Base-by-base conservation (phyloP, 2,329 filamentous ascomycete species). In the Sporothrix inflata region DNA sequence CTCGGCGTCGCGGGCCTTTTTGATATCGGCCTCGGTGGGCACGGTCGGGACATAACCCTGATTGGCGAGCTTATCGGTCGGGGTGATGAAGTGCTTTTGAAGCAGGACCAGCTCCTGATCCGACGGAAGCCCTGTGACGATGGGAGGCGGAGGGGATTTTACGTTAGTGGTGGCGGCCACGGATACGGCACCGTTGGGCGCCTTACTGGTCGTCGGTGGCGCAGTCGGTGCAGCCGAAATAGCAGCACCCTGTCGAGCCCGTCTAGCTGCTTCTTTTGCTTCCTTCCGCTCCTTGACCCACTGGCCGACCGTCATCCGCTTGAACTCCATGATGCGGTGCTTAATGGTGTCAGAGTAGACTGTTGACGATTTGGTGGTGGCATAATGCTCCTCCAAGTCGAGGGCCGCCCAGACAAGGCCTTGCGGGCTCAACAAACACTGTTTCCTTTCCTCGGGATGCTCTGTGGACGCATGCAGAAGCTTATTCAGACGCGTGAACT, bases 331-430 rank as follows among this genome's bases (percentile, higher is more conserved):
- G 73, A 98, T 91, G 45, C 90, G 90, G 75, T 94, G 92, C 78
- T 94, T 97, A 79, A 98, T 89, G 34, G 94, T 84, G 77, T 97
- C 97, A 8, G 87, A 84, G 78, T 99, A 99, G 38, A 98, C 89
- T 5, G 51, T 27, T 0, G 86, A 81, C 1, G 86, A 82, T 73
- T 91, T 91, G 19, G 90, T 89, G 14, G 84, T 85, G 0, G 94
- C 94, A 8, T 89, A 83, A 47, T 88, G 88, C 79, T 97, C 90
- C 81, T 99, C 97, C 73, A 94, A 89, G 75, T 95, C 91, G 1
- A 95, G 83, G 0, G 89, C 88, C 74, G 89, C 84, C 75, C 86
- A 88, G 74, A 94, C 91, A 27, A 94, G 84, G 61, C 90, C 87
- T 77, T 93, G 89, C 1, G 89, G 84, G 0, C 86, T 87, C 63